Percentiles rank a stretch among this genome's conserved stretches.
These are phyloP conservation scores for Malus hybrid DNA, from an alignment of 331 rosid species.

Conservation along the genomic window DNA sequence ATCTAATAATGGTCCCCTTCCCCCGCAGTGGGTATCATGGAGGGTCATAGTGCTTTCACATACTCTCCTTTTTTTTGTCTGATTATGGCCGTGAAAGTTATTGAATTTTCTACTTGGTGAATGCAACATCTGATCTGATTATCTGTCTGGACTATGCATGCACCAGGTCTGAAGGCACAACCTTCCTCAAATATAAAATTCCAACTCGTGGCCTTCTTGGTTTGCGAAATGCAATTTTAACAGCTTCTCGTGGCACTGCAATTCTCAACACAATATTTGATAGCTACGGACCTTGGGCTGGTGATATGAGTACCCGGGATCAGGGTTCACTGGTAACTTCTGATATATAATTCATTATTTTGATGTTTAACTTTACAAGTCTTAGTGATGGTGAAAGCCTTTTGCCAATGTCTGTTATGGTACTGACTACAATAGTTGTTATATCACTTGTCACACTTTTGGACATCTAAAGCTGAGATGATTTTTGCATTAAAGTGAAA, in stretches of 20 bases:
- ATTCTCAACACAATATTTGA: conserved; percentile 90
- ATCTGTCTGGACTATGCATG: conserved; percentile 16
- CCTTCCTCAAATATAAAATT: conserved; percentile 76
- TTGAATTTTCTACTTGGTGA: neutral
- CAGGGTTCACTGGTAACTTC: conserved; percentile 85
- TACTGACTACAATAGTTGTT: neutral
- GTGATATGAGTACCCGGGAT: conserved; percentile 89
- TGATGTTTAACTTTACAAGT: neutral
- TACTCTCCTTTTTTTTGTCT: neutral
- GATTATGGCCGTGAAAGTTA: neutral
- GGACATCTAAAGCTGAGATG: neutral
- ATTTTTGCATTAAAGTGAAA: neutral
- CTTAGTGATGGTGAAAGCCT: neutral
- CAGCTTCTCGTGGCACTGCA: conserved; percentile 97
- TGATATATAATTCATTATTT: neutral
- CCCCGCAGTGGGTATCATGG: neutral
- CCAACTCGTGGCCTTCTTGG: conserved; percentile 99
- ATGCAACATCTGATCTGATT: conserved; percentile 10
- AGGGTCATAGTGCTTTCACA: neutral
- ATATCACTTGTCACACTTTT: neutral
- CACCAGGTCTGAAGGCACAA: conserved; percentile 80
- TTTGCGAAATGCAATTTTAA: conserved; percentile 86
- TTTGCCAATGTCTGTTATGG: neutral
- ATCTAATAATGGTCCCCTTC: neutral
- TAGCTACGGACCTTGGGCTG: conserved; percentile 89